phyloP scores from a whole-genome alignment of 2,329 filamentous ascomycete genomes.

The Rhinocladiella similis region DNA sequence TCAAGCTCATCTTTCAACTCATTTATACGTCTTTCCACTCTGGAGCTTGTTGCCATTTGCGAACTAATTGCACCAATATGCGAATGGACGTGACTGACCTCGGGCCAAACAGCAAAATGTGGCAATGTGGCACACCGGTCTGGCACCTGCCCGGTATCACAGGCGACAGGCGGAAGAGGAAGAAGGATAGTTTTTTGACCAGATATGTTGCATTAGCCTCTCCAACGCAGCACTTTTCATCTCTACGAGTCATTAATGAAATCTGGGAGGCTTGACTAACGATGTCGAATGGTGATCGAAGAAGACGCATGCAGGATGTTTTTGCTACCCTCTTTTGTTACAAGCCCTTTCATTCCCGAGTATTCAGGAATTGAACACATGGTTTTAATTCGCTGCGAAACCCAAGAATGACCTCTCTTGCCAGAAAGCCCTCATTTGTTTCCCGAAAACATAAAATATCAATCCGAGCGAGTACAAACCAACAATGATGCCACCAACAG shows the following conservation, averaged over 20 bases:
- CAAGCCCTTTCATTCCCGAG: too few relatives aligned
- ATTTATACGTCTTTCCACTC: neutral
- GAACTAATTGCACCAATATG: neutral
- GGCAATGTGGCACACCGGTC: neutral
- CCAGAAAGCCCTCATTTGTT: constrained; percentile 10
- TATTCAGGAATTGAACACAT: too few relatives aligned
- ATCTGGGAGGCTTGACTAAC: too few relatives aligned
- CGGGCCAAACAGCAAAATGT: neutral
- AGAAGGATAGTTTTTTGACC: too few relatives aligned
- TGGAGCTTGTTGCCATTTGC: neutral
- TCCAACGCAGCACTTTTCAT: too few relatives aligned
- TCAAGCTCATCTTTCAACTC: neutral
- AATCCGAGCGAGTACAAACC: neutral
- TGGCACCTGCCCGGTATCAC: neutral
- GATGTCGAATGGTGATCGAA: too few relatives aligned
- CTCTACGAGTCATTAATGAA: too few relatives aligned
- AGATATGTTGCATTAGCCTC: too few relatives aligned
- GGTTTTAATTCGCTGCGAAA: neutral
- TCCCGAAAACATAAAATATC: constrained; percentile 9
- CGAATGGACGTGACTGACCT: neutral
- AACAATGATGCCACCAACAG: constrained; percentile 69
- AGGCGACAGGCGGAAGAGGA: neutral
- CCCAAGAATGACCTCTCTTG: constrained; percentile 9
- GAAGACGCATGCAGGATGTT: too few relatives aligned
- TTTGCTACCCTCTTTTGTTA: too few relatives aligned